Evolutionary conservation across 2,329 filamentous ascomycete genomes (phyloP), one percentile per base, ranked within the genome.

Genomic region (Tolypocladium tropicale): DNA sequence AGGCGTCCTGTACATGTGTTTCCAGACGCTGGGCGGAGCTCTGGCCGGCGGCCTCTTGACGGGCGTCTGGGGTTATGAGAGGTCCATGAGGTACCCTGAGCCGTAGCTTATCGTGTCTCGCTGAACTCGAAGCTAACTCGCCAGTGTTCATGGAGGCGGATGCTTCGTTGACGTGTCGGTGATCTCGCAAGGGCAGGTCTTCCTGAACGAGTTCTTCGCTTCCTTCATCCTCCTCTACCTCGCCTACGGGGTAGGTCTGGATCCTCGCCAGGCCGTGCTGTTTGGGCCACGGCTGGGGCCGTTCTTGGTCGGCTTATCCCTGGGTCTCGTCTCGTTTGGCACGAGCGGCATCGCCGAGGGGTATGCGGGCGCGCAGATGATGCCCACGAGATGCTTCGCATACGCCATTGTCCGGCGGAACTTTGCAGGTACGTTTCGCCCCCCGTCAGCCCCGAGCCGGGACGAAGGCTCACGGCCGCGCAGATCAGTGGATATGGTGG

Each of bases 221-320:
- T 72, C 69, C 5, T 58, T 60, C 28, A 43, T 50, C 10, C 57
- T 58, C 18, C 56, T 63, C 23, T 73, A 78, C 59, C 68, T 81
- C 23, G 71, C 76, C 0, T 81, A 79, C 58, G 77, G 78, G 2
- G 74, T 79, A 12, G 78, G 77, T 18, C 67, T 82, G 5, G 79
- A 82, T 62, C 79, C 79, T 2, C 67, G 78, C 3, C 78, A 81
- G 60, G 70, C 70, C 1, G 65, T 72, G 21, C 64, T 78, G 4
- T 79, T 78, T 60, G 78, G 78, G 0, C 77, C 75, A 6, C 73
- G 76, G 1, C 64, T 79, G 1, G 73, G 73, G 0, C 78, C 78
- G 0, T 69, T 78, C 32, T 65, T 82, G 11, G 76, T 80, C 18
- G 74, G 77, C 7, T 56, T 74, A 16, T 65, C 66, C 0, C 58